phyloP scores from a whole-genome alignment of 768 basidiomycete genomes.

The Imleria badia region DNA sequence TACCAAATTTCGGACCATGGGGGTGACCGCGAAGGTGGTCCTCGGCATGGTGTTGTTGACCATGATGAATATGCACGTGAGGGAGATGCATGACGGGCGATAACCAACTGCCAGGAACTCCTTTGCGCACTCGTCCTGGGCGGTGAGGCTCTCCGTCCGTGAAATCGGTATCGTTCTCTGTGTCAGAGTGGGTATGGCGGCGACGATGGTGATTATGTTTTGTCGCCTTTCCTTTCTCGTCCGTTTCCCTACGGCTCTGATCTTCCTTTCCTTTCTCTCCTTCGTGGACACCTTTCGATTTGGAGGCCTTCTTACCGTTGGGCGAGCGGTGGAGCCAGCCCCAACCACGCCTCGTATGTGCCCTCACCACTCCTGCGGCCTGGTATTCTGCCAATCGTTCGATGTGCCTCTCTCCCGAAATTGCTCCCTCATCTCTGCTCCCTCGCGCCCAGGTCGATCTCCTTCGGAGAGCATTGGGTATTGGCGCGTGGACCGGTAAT shows the following conservation, averaged over 20 bases:
- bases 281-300: not conserved
- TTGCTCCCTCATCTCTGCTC: not conserved
- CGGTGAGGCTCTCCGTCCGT: not conserved
- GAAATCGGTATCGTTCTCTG: constrained; percentile 8
- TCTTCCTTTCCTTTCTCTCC: not conserved
- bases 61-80: not conserved
- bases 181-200: constrained; percentile 7
- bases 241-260: not conserved
- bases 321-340: constrained; percentile 16
- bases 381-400: constrained; percentile 33
- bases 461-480: constrained; percentile 15
- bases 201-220: not conserved
- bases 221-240: constrained; percentile 12
- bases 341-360: constrained; percentile 39
- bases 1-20: constrained; percentile 28
- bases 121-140: constrained; percentile 15
- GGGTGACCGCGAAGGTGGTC: constrained; percentile 1
- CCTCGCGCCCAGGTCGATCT: constrained; percentile 16
- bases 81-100: constrained; percentile 1
- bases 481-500: constrained; percentile 44
- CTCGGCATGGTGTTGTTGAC: constrained; percentile 3
- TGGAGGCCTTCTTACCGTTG: not conserved
- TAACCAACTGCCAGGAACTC: constrained; percentile 21
- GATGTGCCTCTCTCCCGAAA: constrained; percentile 14
- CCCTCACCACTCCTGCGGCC: constrained; percentile 45